Evolutionary conservation across 2,329 filamentous ascomycete genomes (phyloP), one percentile per base, ranked within the genome.

Genomic region (Ophiostoma montium): DNA sequence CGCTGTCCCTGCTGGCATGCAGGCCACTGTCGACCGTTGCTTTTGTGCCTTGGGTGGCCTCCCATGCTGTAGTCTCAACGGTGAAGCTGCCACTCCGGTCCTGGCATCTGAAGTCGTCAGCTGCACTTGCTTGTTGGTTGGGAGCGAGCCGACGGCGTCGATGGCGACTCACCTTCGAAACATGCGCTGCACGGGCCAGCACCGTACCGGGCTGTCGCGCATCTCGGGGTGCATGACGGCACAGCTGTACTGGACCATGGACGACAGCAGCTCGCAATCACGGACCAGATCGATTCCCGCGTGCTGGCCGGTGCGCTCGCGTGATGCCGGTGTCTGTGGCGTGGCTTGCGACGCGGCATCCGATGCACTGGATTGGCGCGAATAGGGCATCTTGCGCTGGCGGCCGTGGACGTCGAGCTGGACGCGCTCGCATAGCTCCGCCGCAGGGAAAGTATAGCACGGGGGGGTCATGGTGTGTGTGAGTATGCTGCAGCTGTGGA

Each of bases 1-100:
- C n/a, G n/a, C n/a, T n/a, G n/a, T 23, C 16, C 42, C 31, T 33
- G 42, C 42, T 19, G 27, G n/a, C 42, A 19, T 3, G n/a, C 3
- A 16, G 13, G 6, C n/a, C 32, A 3, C 15, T 30, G 5, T 11
- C 23, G 19, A 23, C 2, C 23, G 16, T 8, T 31, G 23, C 7
- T 10, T 9, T 23, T 9, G 39, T 42, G 23, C 39, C 16, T 48
- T 49, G 52, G 27, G 59, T 60, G 13, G 57, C 68, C 63, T 82
- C 77, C 78, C 77, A 82, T 39, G 70, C 68, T 12, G 78, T 82
- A 21, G 78, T 82, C 64, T 82, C 78, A 39, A 80, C 73, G 60
- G 67, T 72, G 56, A 82, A 82, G 8, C 51, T 65, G 5, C 74
- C 74, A 13, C 74, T 74, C 56, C 65, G 70, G 61, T 80, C 76